Evolutionary conservation across 108 stramenopile species (phyloP).

Genomic region (Discostella pseudostelligera): DNA sequence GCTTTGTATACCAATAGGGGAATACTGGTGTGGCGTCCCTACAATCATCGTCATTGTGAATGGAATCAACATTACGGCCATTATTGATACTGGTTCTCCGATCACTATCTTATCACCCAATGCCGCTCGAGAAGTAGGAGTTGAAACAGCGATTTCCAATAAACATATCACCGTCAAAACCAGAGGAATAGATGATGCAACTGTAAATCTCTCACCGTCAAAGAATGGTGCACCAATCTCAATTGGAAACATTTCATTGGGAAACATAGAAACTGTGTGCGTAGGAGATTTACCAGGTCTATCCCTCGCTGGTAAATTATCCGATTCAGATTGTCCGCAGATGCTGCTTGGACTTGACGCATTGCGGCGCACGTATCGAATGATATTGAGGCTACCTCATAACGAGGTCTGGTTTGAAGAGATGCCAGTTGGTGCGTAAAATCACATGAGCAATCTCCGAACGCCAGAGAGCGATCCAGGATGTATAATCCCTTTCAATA

Average conservation of each 20-base stretch:
- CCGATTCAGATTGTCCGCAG: not conserved
- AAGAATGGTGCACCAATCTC: not conserved
- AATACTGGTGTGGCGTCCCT: conserved; percentile 11
- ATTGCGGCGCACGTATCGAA: not conserved
- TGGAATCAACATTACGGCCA: conserved; percentile 15
- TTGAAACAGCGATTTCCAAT: conserved; percentile 21
- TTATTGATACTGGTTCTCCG: conserved; percentile 32
- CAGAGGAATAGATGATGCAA: conserved; percentile 86
- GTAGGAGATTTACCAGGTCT: conserved; percentile 22
- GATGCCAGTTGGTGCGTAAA: not conserved
- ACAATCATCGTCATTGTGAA: conserved; percentile 16
- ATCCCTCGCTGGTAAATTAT: conserved; percentile 11
- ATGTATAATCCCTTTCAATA: conserved; percentile 35
- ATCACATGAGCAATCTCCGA: conserved; percentile 19
- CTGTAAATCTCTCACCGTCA: conserved; percentile 23
- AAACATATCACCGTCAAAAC: conserved; percentile 92
- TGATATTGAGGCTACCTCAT: conserved; percentile 4
- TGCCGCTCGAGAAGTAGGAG: conserved; percentile 13
- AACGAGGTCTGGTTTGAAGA: conserved; percentile 9
- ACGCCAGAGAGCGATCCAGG: conserved; percentile 39
- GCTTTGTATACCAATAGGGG: conserved; percentile 10
- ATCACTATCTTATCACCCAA: conserved; percentile 15
- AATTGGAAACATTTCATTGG: conserved; percentile 9
- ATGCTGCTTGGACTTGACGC: conserved; percentile 1
- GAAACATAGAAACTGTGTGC: conserved; percentile 3